Evolutionary conservation across 345 rosid genomes (phyloP).

Genomic region (Citrus maxima): DNA sequence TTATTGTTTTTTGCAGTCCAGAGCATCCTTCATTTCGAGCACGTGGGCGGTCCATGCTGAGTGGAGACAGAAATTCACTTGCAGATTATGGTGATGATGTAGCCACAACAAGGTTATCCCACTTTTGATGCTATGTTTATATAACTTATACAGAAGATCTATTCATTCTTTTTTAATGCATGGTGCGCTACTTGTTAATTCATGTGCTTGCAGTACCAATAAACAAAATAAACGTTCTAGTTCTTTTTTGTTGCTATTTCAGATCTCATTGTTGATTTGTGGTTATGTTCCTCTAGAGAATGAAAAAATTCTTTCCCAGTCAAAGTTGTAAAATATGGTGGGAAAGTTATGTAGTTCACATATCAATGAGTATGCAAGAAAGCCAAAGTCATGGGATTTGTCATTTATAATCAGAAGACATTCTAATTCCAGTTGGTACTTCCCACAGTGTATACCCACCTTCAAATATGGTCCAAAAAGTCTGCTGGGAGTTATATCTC

Average conservation of each 20-base stretch:
- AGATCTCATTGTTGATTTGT: neutral
- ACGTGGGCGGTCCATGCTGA: slow-evolving; percentile 75
- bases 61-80: slow-evolving; percentile 64
- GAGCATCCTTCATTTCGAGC: slow-evolving; percentile 82
- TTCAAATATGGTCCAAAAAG: neutral
- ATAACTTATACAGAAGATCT: neutral
- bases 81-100: slow-evolving; percentile 61
- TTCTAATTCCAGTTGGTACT: neutral
- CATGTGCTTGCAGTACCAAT: neutral
- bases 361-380: no score
- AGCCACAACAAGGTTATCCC: slow-evolving; percentile 64
- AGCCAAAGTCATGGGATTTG: neutral
- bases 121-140: neutral
- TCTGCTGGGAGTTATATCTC: neutral
- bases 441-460: neutral
- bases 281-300: neutral
- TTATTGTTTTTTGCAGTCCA: slow-evolving; percentile 57
- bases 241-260: neutral
- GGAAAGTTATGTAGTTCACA: neutral
- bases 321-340: neutral
- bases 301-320: neutral
- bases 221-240: neutral
- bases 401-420: neutral
- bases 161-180: neutral
- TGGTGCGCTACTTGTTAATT: neutral